phyloP scores from a whole-genome alignment of 1,284 basidiomycete species.

The Rhodotorula sp. region DNA sequence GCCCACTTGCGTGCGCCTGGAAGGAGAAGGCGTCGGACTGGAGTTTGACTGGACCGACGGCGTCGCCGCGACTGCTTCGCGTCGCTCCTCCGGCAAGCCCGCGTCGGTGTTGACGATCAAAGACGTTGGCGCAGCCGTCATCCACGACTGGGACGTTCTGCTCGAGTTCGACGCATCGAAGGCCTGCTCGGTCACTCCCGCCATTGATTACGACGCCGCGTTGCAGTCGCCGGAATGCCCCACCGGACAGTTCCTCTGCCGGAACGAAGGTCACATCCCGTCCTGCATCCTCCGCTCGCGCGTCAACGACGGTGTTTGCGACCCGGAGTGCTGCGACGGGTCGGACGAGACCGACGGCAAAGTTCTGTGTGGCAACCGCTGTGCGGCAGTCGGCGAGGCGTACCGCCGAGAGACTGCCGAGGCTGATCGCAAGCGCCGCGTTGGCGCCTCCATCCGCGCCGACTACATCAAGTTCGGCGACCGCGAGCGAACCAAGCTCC shows the following conservation, averaged over 20 bases:
- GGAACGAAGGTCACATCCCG: slow-evolving; percentile 84
- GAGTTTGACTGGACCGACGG: slow-evolving; percentile 44
- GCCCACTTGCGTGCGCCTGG: slow-evolving; percentile 52
- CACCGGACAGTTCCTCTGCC: slow-evolving; percentile 68
- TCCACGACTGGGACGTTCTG: slow-evolving; percentile 40
- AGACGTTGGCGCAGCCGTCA: slow-evolving; percentile 33
- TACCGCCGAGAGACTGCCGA: slow-evolving; percentile 66
- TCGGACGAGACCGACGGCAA: slow-evolving; percentile 77
- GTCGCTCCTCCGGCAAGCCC: slow-evolving; percentile 29
- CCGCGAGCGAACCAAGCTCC: slow-evolving; percentile 78
- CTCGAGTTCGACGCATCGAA: slow-evolving; percentile 32
- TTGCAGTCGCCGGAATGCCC: slow-evolving; percentile 40
- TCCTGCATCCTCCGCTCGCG: slow-evolving; percentile 71
- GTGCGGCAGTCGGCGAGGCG: slow-evolving; percentile 69
- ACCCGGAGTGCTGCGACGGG: slow-evolving; percentile 95
- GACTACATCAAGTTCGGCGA: slow-evolving; percentile 81
- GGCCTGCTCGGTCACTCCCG: slow-evolving; percentile 21
- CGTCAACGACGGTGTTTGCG: slow-evolving; percentile 94
- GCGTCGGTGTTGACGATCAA: slow-evolving; percentile 40
- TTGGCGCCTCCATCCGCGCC: slow-evolving; percentile 81
- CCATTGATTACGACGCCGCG: slow-evolving; percentile 32
- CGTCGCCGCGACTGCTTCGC: slow-evolving; percentile 33
- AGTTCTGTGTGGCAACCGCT: slow-evolving; percentile 70
- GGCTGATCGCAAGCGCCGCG: slow-evolving; percentile 66
- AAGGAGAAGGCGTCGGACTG: slow-evolving; percentile 36